These are phyloP conservation scores for Pseudonitzschia delicatissima DNA, from an alignment of 108 stramenopile genomes.

Conservation along the genomic window DNA sequence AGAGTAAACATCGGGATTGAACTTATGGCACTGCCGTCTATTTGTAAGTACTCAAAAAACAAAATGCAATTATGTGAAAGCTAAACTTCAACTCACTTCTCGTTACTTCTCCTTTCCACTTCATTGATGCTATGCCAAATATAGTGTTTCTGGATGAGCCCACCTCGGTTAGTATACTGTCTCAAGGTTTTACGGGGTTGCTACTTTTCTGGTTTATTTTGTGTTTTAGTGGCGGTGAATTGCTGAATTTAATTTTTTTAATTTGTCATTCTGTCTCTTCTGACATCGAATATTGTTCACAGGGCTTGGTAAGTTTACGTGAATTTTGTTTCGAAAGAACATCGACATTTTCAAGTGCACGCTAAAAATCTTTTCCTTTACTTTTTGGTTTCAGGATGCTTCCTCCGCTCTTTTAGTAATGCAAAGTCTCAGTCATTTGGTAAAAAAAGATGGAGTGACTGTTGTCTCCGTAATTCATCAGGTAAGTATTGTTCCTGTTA, in stretches of 20 bases:
- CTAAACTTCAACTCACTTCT: too few relatives aligned
- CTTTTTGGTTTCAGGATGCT: constrained; percentile 28
- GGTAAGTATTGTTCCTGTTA: background rate
- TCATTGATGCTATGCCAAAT: background rate
- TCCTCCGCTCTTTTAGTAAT: constrained; percentile 47
- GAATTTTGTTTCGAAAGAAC: background rate
- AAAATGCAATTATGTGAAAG: background rate
- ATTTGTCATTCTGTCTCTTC: background rate
- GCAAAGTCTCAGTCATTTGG: constrained; percentile 36
- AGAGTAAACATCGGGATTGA: constrained; percentile 68
- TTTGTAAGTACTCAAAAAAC: constrained; percentile 2
- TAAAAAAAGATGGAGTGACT: constrained; percentile 47
- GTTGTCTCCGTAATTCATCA: constrained; percentile 72
- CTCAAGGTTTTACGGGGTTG: too few relatives aligned
- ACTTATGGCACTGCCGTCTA: constrained; percentile 49
- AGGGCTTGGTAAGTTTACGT: background rate
- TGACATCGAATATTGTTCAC: background rate
- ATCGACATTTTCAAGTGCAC: background rate
- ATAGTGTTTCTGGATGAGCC: constrained; percentile 49
- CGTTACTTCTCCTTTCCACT: background rate
- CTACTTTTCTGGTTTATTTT: background rate
- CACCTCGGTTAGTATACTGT: constrained; percentile 16
- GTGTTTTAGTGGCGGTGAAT: constrained; percentile 28
- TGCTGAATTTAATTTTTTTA: constrained; percentile 18
- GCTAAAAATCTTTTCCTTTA: background rate